Evolutionary conservation across 1,139 yeast species (phyloP), one percentile per base, ranked within the genome.

Genomic region (Zygosaccharomyces pseudobailii): DNA sequence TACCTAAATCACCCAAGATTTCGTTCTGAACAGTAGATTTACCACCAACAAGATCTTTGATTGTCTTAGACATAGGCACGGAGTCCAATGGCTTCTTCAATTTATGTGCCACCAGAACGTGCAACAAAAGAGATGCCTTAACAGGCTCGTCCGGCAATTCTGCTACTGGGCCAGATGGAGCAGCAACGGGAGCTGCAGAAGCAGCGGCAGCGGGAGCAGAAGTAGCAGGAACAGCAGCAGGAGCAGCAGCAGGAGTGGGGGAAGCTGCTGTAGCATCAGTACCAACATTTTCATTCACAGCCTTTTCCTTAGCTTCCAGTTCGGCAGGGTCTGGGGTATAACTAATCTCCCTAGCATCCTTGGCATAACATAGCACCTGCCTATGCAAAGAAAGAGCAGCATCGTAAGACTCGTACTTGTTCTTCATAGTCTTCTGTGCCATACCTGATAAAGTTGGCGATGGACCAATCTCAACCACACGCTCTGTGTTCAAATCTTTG

Each of bases 401-500:
- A 68, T 92, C 99, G 67, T 89, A 92, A 40, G 96, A 86, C 72
- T 92, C 97, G 70, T 89, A 92, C 72, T 90, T 92, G 66, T 95
- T 88, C 74, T 89, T 90, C 69, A 92, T 80, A 54, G 99, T 92
- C 74, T 97, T 83, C 59, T 87, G 81, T 53, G 98, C 97, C 99
- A 92, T 92, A 57, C 97, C 97, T 34, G 97, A 92, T 67, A 92
- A 79, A 34, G 98, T 92, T 51, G 99, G 98, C 43, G 97, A 89
- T 54, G 99, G 99, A 48, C 99, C 99, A 56, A 92, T 87, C 72
- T 92, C 99, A 57, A 92, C 96, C 54, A 92, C 90, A 65, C 98
- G 80, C 74, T 92, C 98, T 54, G 97, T 87, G 71, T 90, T 89
- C 79, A 82, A 87, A 60, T 89, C 94, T 68, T 87, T 86, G 68